Base-by-base conservation (phyloP, 768 basidiomycete species). In the Phallus indusiatus region DNA sequence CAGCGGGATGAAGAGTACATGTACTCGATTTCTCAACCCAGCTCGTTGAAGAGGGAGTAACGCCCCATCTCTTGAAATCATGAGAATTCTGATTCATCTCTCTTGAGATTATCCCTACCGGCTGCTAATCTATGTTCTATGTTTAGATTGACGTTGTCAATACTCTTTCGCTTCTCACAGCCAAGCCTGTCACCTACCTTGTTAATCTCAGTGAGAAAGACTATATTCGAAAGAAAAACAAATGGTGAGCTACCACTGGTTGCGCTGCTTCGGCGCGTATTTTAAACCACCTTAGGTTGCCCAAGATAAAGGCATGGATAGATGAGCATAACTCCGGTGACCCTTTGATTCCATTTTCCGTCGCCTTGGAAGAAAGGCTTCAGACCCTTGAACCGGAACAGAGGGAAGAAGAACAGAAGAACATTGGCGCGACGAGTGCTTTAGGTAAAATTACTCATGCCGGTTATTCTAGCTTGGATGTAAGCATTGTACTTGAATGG, bases 291-390 rank as follows among this genome's bases (percentile, higher is more conserved):
- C 18, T 7, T 58, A 90, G 88, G 90, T 74, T 98, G 34, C 81
- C 94, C 18, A 96, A 95, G 76, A 98, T 98, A 79, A 97, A 97
- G 71, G 88, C 74, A 28, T 99, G 96, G 96, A 95, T 99, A 67
- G 94, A 97, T 74, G 81, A 84, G 68, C 82, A 98, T 75, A 97
- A 96, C 76, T 85, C 95, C 1, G 96, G 96, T 54, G 96, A 99
- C 67, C 82, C 84, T 17, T 81, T 99, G 62, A 95, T 99, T 64
- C 96, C 96, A 12, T 97, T 98, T 78, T 94, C 92, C 28, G 96
- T 99, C 55, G 82, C 94, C 5, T 77, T 97, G 49, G 96, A 99
- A 71, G 93, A 99, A 72, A 86, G 94, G 46, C 77, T 99, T 9
- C 83, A 81, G 12, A 62, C 65, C 5, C 70, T 92, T 70, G 69